Conservation (phyloP, 257 asterid species). For the Capsicum baccatum region DNA sequence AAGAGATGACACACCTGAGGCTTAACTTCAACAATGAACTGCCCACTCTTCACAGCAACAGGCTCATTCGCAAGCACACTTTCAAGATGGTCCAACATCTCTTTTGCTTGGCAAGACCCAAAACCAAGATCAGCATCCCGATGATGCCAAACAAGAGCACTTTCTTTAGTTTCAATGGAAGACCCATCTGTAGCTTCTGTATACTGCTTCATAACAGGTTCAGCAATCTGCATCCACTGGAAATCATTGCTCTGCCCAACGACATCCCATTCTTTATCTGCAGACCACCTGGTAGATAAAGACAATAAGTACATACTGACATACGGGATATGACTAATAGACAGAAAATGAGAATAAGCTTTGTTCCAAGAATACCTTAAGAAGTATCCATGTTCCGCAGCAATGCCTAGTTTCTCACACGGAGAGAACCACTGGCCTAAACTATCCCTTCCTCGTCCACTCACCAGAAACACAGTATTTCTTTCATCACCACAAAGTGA, state of each 20-base stretch:
- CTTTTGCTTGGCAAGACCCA: slow-evolving; percentile 61
- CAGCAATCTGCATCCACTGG: slow-evolving; percentile 55
- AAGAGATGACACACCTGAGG: slow-evolving; percentile 49
- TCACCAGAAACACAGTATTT: slow-evolving; percentile 51
- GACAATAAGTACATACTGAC: neutral
- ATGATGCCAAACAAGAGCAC: slow-evolving; percentile 60
- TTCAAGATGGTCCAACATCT: slow-evolving; percentile 58
- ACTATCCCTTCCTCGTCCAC: slow-evolving; percentile 59
- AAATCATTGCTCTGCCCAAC: slow-evolving; percentile 51
- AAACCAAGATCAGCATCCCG: slow-evolving; percentile 57
- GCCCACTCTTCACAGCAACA: slow-evolving; percentile 59
- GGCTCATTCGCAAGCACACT: slow-evolving; percentile 61
- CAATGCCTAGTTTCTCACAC: slow-evolving; percentile 53
- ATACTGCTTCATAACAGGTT: slow-evolving; percentile 54
- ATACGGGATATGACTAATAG: neutral
- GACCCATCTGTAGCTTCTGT: slow-evolving; percentile 64
- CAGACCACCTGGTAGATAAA: slow-evolving; percentile 43
- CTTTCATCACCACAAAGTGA: slow-evolving; percentile 45
- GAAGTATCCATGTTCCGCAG: slow-evolving; percentile 59
- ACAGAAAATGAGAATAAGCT: neutral
- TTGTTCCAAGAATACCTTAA: slow-evolving; percentile 39
- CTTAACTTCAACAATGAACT: slow-evolving; percentile 59
- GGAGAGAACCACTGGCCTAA: slow-evolving; percentile 55
- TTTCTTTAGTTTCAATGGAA: slow-evolving; percentile 51
- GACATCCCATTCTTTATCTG: slow-evolving; percentile 46